These are phyloP conservation scores for Nitzschia sp. DNA, from an alignment of 108 stramenopile species.

Conservation along the genomic window DNA sequence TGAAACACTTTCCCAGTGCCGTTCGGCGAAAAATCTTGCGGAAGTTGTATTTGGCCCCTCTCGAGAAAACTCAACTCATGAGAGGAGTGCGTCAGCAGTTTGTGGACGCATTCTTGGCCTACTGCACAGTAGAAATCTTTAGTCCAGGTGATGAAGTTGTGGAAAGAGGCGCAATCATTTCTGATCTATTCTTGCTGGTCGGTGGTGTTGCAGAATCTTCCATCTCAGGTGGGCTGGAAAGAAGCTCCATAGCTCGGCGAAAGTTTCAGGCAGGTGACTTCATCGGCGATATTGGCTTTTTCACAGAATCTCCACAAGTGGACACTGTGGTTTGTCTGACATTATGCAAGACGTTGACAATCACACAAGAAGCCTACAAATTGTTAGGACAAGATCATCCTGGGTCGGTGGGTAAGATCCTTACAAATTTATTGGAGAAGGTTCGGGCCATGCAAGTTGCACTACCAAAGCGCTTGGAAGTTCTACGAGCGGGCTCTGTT, in stretches of 20 bases:
- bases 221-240: not conserved
- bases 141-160: constrained; percentile 60
- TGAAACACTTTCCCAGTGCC: constrained; percentile 48
- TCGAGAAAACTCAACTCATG: constrained; percentile 47
- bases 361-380: constrained; percentile 43
- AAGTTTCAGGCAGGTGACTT: constrained; percentile 25
- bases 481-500: constrained; percentile 44
- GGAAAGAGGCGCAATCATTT: constrained; percentile 34
- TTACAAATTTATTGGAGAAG: constrained; percentile 44
- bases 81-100: constrained; percentile 46
- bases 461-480: constrained; percentile 20
- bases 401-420: constrained; percentile 43
- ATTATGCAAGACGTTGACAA: constrained; percentile 56
- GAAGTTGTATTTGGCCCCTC: constrained; percentile 40
- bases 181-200: constrained; percentile 58
- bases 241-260: not conserved
- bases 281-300: constrained; percentile 55
- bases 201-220: constrained; percentile 40
- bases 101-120: constrained; percentile 54
- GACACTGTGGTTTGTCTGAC: constrained; percentile 34
- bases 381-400: constrained; percentile 53
- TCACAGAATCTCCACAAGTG: constrained; percentile 56
- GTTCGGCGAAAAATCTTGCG: constrained; percentile 53
- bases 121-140: constrained; percentile 58
- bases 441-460: constrained; percentile 22